These are phyloP conservation scores for Populus tremula DNA, from an alignment of 345 rosid species.

Conservation along the genomic window DNA sequence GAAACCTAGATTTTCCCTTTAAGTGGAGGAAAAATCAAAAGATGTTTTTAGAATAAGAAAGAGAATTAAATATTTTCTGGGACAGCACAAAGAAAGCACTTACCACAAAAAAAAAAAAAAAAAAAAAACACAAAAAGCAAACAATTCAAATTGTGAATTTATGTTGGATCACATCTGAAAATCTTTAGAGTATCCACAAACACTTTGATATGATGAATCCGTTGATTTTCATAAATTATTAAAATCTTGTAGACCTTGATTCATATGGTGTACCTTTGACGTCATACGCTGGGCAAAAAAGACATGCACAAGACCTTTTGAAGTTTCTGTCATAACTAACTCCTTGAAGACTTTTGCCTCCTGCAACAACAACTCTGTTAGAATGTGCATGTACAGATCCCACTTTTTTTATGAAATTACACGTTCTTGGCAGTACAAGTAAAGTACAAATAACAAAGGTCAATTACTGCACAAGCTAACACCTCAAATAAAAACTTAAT, in stretches of 20 bases:
- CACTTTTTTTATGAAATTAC: background rate
- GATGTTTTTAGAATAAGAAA: background rate
- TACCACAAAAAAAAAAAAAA: no score
- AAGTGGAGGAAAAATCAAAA: background rate
- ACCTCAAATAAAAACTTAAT: slow-evolving; percentile 3
- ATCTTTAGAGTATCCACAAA: no score
- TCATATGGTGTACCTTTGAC: slow-evolving; percentile 54
- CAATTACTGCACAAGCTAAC: background rate
- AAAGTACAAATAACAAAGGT: background rate
- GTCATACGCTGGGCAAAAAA: slow-evolving; percentile 87
- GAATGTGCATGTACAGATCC: slow-evolving; percentile 4
- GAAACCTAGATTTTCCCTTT: background rate
- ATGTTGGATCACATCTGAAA: no score
- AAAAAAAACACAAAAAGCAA: no score
- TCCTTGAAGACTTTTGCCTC: slow-evolving; percentile 78
- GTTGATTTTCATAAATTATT: no score
- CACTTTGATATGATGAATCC: no score
- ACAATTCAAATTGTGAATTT: no score
- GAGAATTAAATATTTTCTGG: no score
- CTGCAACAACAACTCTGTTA: slow-evolving; percentile 42
- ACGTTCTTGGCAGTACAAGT: background rate
- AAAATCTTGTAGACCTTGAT: background rate
- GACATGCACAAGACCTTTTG: slow-evolving; percentile 82
- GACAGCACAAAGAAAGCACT: no score
- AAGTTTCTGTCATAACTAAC: slow-evolving; percentile 64